phyloP scores from a whole-genome alignment of 2,329 filamentous ascomycete genomes.

The Nemania sp. region DNA sequence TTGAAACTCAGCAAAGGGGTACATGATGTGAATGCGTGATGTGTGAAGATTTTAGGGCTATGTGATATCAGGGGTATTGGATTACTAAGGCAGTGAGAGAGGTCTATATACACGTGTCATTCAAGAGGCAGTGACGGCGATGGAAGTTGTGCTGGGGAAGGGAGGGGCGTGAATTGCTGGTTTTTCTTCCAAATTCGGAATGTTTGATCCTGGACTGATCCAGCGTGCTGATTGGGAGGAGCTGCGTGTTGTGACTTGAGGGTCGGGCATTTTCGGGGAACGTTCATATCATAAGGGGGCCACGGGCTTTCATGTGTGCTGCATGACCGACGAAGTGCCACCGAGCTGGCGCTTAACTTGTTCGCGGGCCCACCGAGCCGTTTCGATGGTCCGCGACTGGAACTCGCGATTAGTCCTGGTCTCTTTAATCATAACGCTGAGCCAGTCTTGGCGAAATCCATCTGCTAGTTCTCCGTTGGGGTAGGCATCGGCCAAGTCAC shows the following conservation, averaged over 20 bases:
- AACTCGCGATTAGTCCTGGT: conserved; percentile 89
- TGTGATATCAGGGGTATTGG: conserved; percentile 40
- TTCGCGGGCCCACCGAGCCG: conserved; percentile 95
- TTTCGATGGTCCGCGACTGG: conserved; percentile 82
- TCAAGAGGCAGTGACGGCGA: conserved; percentile 22
- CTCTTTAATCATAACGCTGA: conserved; percentile 88
- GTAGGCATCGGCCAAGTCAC: conserved; percentile 92
- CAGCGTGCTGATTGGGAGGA: conserved; percentile 38
- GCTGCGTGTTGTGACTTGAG: conserved; percentile 34
- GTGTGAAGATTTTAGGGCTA: conserved; percentile 30
- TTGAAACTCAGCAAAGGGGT: conserved; percentile 41
- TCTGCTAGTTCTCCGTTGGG: conserved; percentile 84
- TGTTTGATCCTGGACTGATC: conserved; percentile 32
- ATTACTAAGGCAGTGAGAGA: conserved; percentile 39
- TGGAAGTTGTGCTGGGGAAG: conserved; percentile 23
- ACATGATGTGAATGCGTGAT: conserved; percentile 31
- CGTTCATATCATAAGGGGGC: conserved; percentile 18
- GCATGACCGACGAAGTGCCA: conserved; percentile 57
- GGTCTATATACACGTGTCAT: conserved; percentile 42
- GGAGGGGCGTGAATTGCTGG: conserved; percentile 31
- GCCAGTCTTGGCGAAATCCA: conserved; percentile 89
- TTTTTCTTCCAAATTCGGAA: conserved; percentile 38
- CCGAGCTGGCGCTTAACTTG: conserved; percentile 91
- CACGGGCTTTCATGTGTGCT: conserved; percentile 48
- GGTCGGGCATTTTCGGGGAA: conserved; percentile 27